Evolutionary conservation across 345 rosid genomes (phyloP).

Genomic region (Draba incana): DNA sequence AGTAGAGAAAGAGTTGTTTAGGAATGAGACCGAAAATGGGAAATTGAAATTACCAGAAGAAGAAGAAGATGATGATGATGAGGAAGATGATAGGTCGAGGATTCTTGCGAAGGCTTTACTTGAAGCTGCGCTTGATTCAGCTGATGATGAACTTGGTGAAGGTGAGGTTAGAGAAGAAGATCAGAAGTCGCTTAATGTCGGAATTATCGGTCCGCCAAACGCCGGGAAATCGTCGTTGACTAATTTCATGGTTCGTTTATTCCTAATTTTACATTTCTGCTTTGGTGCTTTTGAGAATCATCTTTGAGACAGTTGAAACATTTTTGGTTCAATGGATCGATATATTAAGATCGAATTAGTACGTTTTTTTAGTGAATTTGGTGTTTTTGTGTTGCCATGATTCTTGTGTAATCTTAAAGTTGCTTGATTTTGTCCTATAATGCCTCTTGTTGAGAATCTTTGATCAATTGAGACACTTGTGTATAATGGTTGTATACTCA

Average conservation of each 20-base stretch:
- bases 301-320: not conserved
- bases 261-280: not conserved
- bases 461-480: not conserved
- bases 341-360: no score
- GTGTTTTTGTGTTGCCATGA: not conserved
- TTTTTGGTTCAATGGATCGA: not conserved
- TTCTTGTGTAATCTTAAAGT: no score
- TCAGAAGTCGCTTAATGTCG: constrained; percentile 89
- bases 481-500: not conserved
- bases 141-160: constrained; percentile 64
- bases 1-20: constrained; percentile 58
- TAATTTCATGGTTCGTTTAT: constrained; percentile 67
- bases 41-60: constrained; percentile 34
- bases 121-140: constrained; percentile 66
- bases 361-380: not conserved
- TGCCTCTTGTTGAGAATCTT: no score
- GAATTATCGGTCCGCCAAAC: constrained; percentile 94
- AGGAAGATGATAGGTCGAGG: constrained; percentile 53
- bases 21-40: constrained; percentile 46
- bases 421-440: no score
- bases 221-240: constrained; percentile 92
- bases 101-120: constrained; percentile 73
- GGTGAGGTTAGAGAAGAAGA: constrained; percentile 82
- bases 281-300: not conserved
- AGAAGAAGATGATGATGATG: constrained; percentile 56